A percentile compares a stretch with the other conserved stretches of the same genome.
These are phyloP conservation scores for Cryphonectria japonica DNA, from an alignment of 2,329 filamentous ascomycete species.

Conservation along the genomic window DNA sequence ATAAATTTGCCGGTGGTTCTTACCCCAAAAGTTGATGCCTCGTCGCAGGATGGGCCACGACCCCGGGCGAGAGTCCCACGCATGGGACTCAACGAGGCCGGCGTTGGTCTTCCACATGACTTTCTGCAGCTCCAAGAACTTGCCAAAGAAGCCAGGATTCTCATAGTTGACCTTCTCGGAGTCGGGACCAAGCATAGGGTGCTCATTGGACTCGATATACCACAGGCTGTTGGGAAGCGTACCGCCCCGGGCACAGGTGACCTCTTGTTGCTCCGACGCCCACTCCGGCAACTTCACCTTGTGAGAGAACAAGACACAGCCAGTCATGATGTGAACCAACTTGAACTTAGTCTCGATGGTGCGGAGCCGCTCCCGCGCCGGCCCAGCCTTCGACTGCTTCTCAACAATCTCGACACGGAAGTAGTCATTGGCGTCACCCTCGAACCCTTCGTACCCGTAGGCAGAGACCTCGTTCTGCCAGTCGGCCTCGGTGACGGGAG, in stretches of 20 bases:
- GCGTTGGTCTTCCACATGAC: slow-evolving; percentile 99
- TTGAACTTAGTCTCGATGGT: slow-evolving; percentile 98
- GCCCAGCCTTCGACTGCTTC: slow-evolving; percentile 76
- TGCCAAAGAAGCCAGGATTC: slow-evolving; percentile 92
- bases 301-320: slow-evolving; percentile 94
- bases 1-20: slow-evolving; percentile 92
- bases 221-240: slow-evolving; percentile 95
- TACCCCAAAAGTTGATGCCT: slow-evolving; percentile 99
- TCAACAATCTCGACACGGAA: slow-evolving; percentile 96
- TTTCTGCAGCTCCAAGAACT: slow-evolving; percentile 95
- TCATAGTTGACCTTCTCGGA: slow-evolving; percentile 96
- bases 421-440: slow-evolving; percentile 93
- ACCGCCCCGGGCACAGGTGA: slow-evolving; percentile 92
- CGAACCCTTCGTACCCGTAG: slow-evolving; percentile 95
- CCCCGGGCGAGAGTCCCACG: slow-evolving; percentile 93
- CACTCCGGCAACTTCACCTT: slow-evolving; percentile 98
- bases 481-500: slow-evolving; percentile 82
- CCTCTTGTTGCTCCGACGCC: slow-evolving; percentile 98
- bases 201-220: slow-evolving; percentile 92
- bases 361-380: slow-evolving; percentile 82
- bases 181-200: slow-evolving; percentile 72
- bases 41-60: slow-evolving; percentile 92
- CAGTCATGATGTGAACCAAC: slow-evolving; percentile 94
- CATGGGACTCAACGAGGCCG: slow-evolving; percentile 92
- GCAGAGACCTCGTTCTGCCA: slow-evolving; percentile 97